phyloP scores from a whole-genome alignment of 768 basidiomycete genomes.

The Daedaleopsis sinensis region DNA sequence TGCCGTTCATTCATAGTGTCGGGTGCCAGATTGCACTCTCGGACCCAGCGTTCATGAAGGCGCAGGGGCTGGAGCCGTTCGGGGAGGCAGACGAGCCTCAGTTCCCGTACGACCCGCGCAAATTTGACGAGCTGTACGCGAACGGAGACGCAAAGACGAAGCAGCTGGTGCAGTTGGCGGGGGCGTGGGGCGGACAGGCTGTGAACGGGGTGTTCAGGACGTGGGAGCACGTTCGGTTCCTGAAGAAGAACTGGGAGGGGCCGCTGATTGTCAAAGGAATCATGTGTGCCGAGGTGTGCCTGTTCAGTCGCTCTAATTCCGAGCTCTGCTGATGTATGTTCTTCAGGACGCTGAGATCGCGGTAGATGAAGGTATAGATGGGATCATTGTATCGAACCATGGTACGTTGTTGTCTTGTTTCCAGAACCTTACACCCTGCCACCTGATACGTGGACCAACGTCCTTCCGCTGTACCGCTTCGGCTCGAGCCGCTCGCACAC shows the following conservation, averaged over 20 bases:
- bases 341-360: conserved; percentile 68
- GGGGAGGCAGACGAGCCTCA: conserved; percentile 38
- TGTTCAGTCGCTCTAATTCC: background rate
- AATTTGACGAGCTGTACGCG: conserved; percentile 42
- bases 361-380: conserved; percentile 63
- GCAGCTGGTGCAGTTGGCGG: conserved; percentile 50
- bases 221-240: conserved; percentile 73
- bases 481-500: background rate
- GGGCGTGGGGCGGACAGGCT: conserved; percentile 62
- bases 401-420: conserved; percentile 41
- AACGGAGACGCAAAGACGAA: conserved; percentile 52
- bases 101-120: conserved; percentile 63
- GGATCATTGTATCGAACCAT: conserved; percentile 82
- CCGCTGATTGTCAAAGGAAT: conserved; percentile 81
- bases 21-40: conserved; percentile 69
- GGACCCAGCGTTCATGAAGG: conserved; percentile 80
- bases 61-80: conserved; percentile 49
- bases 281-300: conserved; percentile 56
- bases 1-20: conserved; percentile 68
- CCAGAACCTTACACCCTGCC: background rate
- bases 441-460: no score
- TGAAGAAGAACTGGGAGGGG: conserved; percentile 77
- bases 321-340: background rate
- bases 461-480: background rate
- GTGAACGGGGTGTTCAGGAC: conserved; percentile 63